Evolutionary conservation across 139 green algal genomes (phyloP).

Genomic region (Chlamydomonas eustigma): DNA sequence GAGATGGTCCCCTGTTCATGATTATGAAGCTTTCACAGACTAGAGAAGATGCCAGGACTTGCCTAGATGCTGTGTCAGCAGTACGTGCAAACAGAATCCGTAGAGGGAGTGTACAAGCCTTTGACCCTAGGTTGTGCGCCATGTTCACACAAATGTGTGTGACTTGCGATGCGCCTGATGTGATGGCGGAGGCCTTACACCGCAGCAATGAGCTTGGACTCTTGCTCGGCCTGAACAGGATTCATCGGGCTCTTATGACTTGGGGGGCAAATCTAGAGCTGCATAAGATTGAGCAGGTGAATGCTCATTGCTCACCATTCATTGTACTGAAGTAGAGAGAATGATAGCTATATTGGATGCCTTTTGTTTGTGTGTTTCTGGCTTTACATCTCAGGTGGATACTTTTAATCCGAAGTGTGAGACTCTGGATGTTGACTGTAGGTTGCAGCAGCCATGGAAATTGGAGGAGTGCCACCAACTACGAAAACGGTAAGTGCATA

Average conservation of each 20-base stretch:
- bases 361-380: not conserved
- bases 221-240: slow-evolving; percentile 14
- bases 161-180: slow-evolving; percentile 22
- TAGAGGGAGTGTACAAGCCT: slow-evolving; percentile 1
- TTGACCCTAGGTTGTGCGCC: slow-evolving; percentile 1
- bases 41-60: slow-evolving; percentile 14
- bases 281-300: slow-evolving; percentile 26
- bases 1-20: slow-evolving; percentile 16
- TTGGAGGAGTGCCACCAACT: slow-evolving; percentile 22
- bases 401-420: too few species aligned
- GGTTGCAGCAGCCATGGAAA: slow-evolving; percentile 25
- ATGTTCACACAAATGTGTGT: slow-evolving; percentile 21
- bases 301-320: not conserved
- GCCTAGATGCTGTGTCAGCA: slow-evolving; percentile 22
- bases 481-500: slow-evolving; percentile 9
- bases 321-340: not conserved
- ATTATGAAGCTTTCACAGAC: slow-evolving; percentile 16
- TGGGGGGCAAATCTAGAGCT: slow-evolving; percentile 24
- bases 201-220: slow-evolving; percentile 28
- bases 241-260: slow-evolving; percentile 15
- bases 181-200: slow-evolving; percentile 26
- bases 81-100: slow-evolving; percentile 20
- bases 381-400: not conserved
- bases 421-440: slow-evolving; percentile 1
- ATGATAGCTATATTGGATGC: not conserved